Evolutionary conservation across 2,329 filamentous ascomycete species (phyloP), one percentile per base, ranked within the genome.

Genomic region (Phyllosticta paracitricarpa): DNA sequence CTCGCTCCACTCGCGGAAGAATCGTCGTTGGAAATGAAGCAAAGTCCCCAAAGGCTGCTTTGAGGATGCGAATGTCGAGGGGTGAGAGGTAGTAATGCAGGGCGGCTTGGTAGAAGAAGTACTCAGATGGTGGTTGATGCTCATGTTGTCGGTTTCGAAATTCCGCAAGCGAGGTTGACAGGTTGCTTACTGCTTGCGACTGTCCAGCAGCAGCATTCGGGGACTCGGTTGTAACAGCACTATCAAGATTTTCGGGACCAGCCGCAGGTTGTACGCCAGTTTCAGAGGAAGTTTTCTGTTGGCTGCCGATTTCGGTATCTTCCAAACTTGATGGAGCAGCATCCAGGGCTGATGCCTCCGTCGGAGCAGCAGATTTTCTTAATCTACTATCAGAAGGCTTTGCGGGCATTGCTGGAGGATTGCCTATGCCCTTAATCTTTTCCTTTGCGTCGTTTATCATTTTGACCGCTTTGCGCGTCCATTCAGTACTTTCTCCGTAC

Each of bases 71-170:
- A 64, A 97, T 97, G 70, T 97, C 92, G 35, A 97, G 81, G 0
- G 92, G 88, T 0, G 91, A 95, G 3, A 97, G 82, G 68, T 96
- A 97, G 56, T 95, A 88, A 68, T 97, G 92, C 24, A 89, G 87
- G 1, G 92, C 82, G 0, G 90, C 88, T 66, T 91, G 89, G 74
- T 96, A 97, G 72, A 96, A 97, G 74, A 88, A 91, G 67, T 93
- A 96, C 61, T 85, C 82, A 19, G 77, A 72, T 1, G 78, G 76
- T 3, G 73, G 72, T 25, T 73, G 68, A 57, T 77, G 76, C 52
- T 75, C 76, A 64, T 78, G 75, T 57, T 78, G 76, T 33, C 51
- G 19, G 10, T n/a, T 58, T 2, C 60, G 60, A 14, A 62, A 58
- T n/a, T 62, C 56, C 7, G 60, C 56, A 24, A 62, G 24, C 17